Percentiles rank a stretch among this genome's conserved stretches.
These are phyloP conservation scores for Didymellaceae sp. DNA, from an alignment of 2,329 filamentous ascomycete species.

Conservation along the genomic window DNA sequence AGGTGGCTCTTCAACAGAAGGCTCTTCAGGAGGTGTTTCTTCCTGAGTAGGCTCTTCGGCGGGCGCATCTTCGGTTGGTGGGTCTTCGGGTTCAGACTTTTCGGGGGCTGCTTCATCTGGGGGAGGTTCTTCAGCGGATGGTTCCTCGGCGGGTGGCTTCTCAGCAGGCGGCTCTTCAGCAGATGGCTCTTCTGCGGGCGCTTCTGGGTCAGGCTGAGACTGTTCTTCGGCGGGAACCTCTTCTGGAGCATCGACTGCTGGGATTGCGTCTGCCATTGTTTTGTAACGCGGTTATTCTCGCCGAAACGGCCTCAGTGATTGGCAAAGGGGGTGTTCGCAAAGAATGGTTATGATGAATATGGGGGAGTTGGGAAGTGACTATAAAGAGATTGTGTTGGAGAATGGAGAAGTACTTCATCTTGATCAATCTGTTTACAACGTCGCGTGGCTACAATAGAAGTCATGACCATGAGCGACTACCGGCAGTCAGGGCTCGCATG, in stretches of 20 bases:
- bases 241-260: not conserved
- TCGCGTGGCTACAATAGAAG: conserved; percentile 17
- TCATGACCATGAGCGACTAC: not conserved
- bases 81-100: not conserved
- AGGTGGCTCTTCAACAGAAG: not conserved
- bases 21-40: not conserved
- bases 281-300: not conserved
- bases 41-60: not conserved
- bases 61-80: not conserved
- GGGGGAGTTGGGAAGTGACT: not conserved
- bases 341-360: conserved; percentile 3
- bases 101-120: not conserved
- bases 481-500: not conserved
- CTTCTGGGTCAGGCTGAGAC: not conserved
- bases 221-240: not conserved
- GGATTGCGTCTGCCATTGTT: conserved; percentile 8
- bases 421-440: conserved; percentile 1
- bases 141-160: not conserved
- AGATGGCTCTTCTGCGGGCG: not conserved
- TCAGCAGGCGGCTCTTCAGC: not conserved
- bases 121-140: not conserved
- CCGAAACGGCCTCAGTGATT: conserved; percentile 1
- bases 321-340: not conserved
- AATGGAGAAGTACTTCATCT: not conserved
- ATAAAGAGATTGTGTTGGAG: not conserved